Evolutionary conservation across 345 rosid genomes (phyloP).

Genomic region (Hypericum androsaemum): DNA sequence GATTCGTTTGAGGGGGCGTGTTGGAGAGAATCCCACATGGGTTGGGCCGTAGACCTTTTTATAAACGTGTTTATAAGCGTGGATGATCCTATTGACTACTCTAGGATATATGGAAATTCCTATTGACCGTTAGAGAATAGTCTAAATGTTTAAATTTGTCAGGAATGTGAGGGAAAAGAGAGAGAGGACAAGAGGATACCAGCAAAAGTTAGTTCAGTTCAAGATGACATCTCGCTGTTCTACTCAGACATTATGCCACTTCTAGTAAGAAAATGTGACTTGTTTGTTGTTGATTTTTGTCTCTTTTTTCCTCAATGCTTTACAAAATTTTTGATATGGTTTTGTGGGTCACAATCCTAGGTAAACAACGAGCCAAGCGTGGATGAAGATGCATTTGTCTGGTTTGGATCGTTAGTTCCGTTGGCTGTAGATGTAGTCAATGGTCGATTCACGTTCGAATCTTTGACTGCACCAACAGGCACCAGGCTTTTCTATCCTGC

Average conservation of each 20-base stretch:
- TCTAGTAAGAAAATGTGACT: conserved; percentile 43
- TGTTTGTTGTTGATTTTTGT: neutral
- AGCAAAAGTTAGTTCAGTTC: conserved; percentile 28
- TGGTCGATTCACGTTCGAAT: conserved; percentile 77
- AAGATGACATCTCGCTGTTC: conserved; percentile 71
- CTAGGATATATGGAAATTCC: too few relatives aligned
- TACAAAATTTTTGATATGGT: neutral
- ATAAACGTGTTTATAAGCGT: too few relatives aligned
- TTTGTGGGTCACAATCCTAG: conserved; percentile 23
- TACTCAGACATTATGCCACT: conserved; percentile 87
- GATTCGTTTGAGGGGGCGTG: too few relatives aligned
- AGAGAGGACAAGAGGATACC: conserved; percentile 45
- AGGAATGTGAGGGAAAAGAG: conserved; percentile 61
- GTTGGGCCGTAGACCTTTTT: too few relatives aligned
- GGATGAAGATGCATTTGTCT: conserved; percentile 77
- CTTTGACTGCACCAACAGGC: conserved; percentile 65
- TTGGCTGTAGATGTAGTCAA: conserved; percentile 54
- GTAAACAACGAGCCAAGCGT: conserved; percentile 62
- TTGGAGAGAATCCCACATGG: too few relatives aligned
- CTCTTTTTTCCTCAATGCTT: neutral
- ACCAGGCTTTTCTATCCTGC: conserved; percentile 70
- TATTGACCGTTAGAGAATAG: too few relatives aligned
- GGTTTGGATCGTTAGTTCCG: conserved; percentile 65
- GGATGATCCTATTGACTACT: too few relatives aligned
- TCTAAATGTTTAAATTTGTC: conserved; percentile 8